phyloP scores from a whole-genome alignment of 805 yeast species.

The Limtongia smithiae region DNA sequence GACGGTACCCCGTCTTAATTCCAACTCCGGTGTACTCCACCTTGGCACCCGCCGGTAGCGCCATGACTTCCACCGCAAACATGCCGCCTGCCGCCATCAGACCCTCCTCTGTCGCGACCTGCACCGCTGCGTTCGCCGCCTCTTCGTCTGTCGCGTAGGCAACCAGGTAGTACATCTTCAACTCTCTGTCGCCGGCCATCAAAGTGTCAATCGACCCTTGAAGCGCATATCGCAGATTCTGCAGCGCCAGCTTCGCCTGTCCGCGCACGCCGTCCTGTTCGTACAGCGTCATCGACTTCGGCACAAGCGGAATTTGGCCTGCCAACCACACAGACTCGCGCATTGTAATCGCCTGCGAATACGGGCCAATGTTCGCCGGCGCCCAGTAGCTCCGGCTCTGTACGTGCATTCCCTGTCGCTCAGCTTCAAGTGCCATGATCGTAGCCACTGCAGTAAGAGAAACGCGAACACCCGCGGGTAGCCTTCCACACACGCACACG shows the following conservation, averaged over 20 bases:
- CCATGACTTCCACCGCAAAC: constrained; percentile 52
- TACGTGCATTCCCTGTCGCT: constrained; percentile 75
- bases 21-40: constrained; percentile 73
- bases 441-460: constrained; percentile 66
- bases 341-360: constrained; percentile 74
- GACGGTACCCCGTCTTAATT: constrained; percentile 41
- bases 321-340: constrained; percentile 59
- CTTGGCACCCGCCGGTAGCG: constrained; percentile 59
- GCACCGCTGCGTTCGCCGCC: constrained; percentile 37
- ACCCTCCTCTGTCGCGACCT: constrained; percentile 8
- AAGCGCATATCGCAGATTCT: constrained; percentile 67
- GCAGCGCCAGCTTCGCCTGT: constrained; percentile 59
- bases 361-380: constrained; percentile 96
- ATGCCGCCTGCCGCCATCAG: constrained; percentile 31
- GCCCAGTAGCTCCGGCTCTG: constrained; percentile 97
- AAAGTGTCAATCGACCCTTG: constrained; percentile 42
- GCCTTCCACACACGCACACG: constrained; percentile 66
- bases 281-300: constrained; percentile 58
- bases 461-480: constrained; percentile 42
- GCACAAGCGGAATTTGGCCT: constrained; percentile 88
- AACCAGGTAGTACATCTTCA: constrained; percentile 54
- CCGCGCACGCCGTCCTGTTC: constrained; percentile 31
- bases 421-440: constrained; percentile 33
- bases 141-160: constrained; percentile 23
- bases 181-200: not conserved